These are phyloP conservation scores for Sporothrix schenckii DNA, from an alignment of 2,329 filamentous ascomycete species.

Conservation along the genomic window DNA sequence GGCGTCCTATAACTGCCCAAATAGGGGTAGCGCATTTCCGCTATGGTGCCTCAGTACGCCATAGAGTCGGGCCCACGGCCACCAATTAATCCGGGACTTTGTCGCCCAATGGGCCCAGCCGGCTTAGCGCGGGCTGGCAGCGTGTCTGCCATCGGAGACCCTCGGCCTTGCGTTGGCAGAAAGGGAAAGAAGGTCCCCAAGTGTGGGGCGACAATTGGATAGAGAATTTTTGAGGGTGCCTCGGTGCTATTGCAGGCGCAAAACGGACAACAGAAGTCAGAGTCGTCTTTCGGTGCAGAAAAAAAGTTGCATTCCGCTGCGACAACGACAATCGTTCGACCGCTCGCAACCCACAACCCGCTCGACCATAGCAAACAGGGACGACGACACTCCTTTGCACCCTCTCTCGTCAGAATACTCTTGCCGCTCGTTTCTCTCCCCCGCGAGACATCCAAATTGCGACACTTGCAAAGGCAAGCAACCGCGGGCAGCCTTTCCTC, in stretches of 20 bases:
- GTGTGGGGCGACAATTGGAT: slow-evolving; percentile 23
- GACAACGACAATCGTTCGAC: slow-evolving; percentile 13
- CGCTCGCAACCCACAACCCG: not conserved
- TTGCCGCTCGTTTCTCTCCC: not conserved
- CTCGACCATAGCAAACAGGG: not conserved
- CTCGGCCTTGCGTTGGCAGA: slow-evolving; percentile 18
- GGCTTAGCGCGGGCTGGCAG: not conserved
- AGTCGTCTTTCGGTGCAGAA: not conserved
- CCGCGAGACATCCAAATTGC: not conserved
- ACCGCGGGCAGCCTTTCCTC: not conserved
- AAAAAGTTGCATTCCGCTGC: slow-evolving; percentile 23
- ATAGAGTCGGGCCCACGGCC: not conserved
- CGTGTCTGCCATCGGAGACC: slow-evolving; percentile 21
- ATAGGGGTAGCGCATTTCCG: not conserved
- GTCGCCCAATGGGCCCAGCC: slow-evolving; percentile 11
- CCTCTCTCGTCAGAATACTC: not conserved
- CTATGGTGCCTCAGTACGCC: not conserved
- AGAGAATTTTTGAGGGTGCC: slow-evolving; percentile 26
- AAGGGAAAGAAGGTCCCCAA: not conserved
- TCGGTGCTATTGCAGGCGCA: not conserved
- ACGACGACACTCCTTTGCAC: slow-evolving; percentile 9
- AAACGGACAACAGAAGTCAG: not conserved
- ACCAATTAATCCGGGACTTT: slow-evolving; percentile 12
- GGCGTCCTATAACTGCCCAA: not conserved
- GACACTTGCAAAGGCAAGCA: not conserved